A percentile compares a stretch with the other conserved stretches of the same genome.
phyloP scores from a whole-genome alignment of 805 yeast species.

The Starmerella bacillaris region DNA sequence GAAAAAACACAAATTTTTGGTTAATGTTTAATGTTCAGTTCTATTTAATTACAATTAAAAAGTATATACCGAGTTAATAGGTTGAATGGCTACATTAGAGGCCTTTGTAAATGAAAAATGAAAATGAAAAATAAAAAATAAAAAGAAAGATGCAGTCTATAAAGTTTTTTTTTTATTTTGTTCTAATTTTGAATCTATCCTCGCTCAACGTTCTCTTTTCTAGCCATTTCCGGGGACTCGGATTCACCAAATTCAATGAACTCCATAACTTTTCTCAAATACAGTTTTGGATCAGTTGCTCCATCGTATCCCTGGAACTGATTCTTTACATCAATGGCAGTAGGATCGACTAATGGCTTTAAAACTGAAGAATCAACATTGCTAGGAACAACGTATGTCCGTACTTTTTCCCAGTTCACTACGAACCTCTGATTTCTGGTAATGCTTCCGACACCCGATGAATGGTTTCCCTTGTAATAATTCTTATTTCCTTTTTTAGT shows the following conservation, averaged over 20 bases:
- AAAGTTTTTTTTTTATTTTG: no score
- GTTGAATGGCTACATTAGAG: no score
- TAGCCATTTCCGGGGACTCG: conserved; percentile 17
- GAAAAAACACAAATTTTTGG: no score
- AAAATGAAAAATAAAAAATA: no score
- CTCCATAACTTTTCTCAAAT: conserved; percentile 53
- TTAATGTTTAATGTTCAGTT: no score
- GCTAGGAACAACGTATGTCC: conserved; percentile 75
- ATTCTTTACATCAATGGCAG: conserved; percentile 52
- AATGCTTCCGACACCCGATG: conserved; percentile 77
- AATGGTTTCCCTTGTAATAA: conserved; percentile 89
- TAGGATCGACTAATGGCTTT: conserved; percentile 62
- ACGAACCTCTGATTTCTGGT: conserved; percentile 58
- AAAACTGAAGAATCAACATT: conserved; percentile 26
- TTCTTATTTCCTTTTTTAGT: conserved; percentile 90
- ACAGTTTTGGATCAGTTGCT: conserved; percentile 53
- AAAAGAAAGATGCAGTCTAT: no score
- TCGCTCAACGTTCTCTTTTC: not conserved
- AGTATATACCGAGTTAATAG: no score
- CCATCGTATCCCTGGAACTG: conserved; percentile 53
- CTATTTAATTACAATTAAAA: no score
- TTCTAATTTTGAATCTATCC: no score
- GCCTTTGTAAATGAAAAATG: no score
- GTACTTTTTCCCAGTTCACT: conserved; percentile 67
- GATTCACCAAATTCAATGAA: conserved; percentile 51